A percentile compares a stretch with the other conserved stretches of the same genome.
These are phyloP conservation scores for Cystobasidium tubakii DNA, from an alignment of 768 basidiomycete species.

Conservation along the genomic window DNA sequence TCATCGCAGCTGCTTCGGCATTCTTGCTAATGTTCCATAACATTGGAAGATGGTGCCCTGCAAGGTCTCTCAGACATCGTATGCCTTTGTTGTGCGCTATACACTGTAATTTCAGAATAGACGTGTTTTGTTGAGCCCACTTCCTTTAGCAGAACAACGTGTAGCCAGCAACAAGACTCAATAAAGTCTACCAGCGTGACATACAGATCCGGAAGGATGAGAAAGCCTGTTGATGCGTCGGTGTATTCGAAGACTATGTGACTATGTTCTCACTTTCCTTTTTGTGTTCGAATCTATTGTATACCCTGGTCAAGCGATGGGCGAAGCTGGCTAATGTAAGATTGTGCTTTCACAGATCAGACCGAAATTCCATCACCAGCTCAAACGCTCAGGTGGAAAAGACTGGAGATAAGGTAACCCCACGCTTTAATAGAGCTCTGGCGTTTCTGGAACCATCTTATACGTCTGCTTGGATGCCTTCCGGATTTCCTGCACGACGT, in stretches of 20 bases:
- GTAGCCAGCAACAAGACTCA: too few species aligned
- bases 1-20: slow-evolving; percentile 56
- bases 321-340: too few species aligned
- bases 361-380: too few species aligned
- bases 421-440: slow-evolving; percentile 63
- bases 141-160: slow-evolving; percentile 52
- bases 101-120: slow-evolving; percentile 77
- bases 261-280: slow-evolving; percentile 72
- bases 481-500: slow-evolving; percentile 59
- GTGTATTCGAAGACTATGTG: slow-evolving; percentile 61
- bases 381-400: slow-evolving; percentile 57
- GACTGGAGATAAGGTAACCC: slow-evolving; percentile 72
- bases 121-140: slow-evolving; percentile 76
- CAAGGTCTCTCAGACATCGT: slow-evolving; percentile 69
- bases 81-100: slow-evolving; percentile 62
- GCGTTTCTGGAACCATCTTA: slow-evolving; percentile 74
- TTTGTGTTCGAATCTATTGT: slow-evolving; percentile 69
- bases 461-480: slow-evolving; percentile 72
- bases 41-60: slow-evolving; percentile 60
- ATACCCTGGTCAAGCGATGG: slow-evolving; percentile 59
- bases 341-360: too few species aligned
- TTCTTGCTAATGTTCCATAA: slow-evolving; percentile 62
- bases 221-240: slow-evolving; percentile 56
- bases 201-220: slow-evolving; percentile 79
- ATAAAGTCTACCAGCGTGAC: not conserved